Evolutionary conservation across 1,284 basidiomycete species (phyloP), one percentile per base, ranked within the genome.

Genomic region (Fistulina hepatica): DNA sequence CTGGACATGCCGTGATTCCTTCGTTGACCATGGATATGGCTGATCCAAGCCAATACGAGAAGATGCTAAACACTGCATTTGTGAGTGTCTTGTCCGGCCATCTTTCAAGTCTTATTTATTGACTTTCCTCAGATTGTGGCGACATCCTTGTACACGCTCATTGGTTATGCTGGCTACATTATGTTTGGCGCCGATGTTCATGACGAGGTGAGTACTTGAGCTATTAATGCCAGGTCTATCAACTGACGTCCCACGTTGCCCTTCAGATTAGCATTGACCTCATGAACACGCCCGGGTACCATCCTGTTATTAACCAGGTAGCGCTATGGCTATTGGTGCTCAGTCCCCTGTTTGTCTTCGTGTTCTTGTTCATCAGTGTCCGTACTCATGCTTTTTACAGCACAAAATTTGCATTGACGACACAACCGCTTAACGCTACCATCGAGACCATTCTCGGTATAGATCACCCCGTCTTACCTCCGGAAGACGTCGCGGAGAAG

Each of bases 1-100:
- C 90, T 5, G 91, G 92, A 1, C 93, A 97, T 56, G 85, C 90
- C 9, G 88, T 94, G 24, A 83, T 97, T 35, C 93, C 93, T 5
- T 88, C 83, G 7, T 59, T 97, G 11, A 89, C 85, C 9, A 70
- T 80, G 47, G 93, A 97, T 57, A 97, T 97, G 92, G 62, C 65
- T 37, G 76, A 92, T 49, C 91, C 91, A 1, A 65, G 69, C 27
- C 67, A 81, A 45, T 95, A 94, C 53, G 74, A 85, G 55, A 62
- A 58, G 32, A 91, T 93, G 81, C 82, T 88, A 47, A 75, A 86
- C 49, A 75, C 74, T 56, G 88, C 89, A n/a, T 93, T 85, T 49
- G 74, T 77, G 50, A 56, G 72, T 59, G 20, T 4, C 13, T 19
- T 22, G 8, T 38, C n/a, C 33, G 8, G 15, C 33, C 12, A 20